A percentile compares a stretch with the other conserved stretches of the same genome.
Conservation (phyloP, 2,329 filamentous ascomycete genomes). For the Ustulina deusta region DNA sequence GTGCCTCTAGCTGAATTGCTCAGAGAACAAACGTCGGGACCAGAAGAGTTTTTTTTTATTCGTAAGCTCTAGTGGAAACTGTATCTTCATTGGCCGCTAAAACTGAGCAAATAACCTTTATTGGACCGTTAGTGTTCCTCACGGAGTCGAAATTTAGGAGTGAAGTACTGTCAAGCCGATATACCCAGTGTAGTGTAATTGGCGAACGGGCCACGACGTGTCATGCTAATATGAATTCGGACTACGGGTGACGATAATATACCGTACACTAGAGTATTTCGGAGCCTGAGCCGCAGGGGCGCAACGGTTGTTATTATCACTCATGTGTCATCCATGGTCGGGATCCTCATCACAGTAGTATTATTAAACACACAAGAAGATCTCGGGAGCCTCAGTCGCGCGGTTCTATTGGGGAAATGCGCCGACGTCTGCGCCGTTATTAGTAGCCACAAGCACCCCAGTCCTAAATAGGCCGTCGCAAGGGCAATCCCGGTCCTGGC, state of each 20-base stretch:
- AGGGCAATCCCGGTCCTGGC: constrained; percentile 32
- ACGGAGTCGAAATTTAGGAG: background rate
- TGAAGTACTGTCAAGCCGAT: background rate
- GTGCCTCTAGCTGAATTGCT: constrained; percentile 19
- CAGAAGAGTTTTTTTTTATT: background rate
- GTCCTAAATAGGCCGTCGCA: constrained; percentile 17
- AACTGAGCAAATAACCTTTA: background rate
- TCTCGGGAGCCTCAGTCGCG: constrained; percentile 25
- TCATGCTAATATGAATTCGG: background rate
- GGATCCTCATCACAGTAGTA: constrained; percentile 28
- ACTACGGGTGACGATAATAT: constrained; percentile 1
- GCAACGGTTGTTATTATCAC: constrained; percentile 15
- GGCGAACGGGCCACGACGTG: background rate
- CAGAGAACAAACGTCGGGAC: background rate
- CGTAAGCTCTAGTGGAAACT: background rate
- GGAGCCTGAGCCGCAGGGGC: background rate
- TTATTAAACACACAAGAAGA: constrained; percentile 18
- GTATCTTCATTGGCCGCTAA: constrained; percentile 6
- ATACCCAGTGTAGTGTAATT: background rate
- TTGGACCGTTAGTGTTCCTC: constrained; percentile 8
- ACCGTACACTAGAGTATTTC: background rate
- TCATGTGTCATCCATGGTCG: constrained; percentile 3
- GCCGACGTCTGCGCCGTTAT: constrained; percentile 27
- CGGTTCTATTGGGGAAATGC: constrained; percentile 27
- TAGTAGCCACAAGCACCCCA: constrained; percentile 17